phyloP scores from a whole-genome alignment of 1,284 basidiomycete genomes.

The Sphaerobolus stellatus region DNA sequence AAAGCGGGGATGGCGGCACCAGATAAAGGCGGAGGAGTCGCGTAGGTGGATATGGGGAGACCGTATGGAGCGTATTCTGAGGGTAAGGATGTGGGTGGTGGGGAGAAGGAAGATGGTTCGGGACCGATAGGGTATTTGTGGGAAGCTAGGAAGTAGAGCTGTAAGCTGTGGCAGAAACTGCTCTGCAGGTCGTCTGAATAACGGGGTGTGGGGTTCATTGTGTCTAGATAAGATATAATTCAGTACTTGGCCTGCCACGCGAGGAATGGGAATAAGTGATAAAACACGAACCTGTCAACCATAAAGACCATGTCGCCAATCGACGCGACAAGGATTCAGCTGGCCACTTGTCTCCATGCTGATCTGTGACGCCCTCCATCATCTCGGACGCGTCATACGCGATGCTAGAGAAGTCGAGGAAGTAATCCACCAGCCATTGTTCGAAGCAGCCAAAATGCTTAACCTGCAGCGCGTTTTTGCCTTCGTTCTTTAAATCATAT shows the following conservation, averaged over 20 bases:
- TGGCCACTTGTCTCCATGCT: constrained; percentile 37
- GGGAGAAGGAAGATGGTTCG: no score
- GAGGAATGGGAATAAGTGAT: not conserved
- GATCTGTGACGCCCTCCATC: constrained; percentile 29
- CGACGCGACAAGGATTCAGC: constrained; percentile 33
- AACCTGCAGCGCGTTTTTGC: constrained; percentile 48
- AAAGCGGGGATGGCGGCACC: constrained; percentile 68
- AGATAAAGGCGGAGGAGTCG: constrained; percentile 55
- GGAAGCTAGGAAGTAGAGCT: no score
- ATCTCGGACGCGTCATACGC: constrained; percentile 32
- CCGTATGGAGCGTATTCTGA: no score
- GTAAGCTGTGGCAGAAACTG: no score
- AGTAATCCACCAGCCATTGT: constrained; percentile 38
- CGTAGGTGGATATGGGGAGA: constrained; percentile 21
- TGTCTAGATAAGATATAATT: not conserved
- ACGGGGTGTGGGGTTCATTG: no score
- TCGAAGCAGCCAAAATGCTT: constrained; percentile 37
- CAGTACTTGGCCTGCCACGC: not conserved
- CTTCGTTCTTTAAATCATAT: constrained; percentile 38
- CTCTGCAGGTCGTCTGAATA: no score
- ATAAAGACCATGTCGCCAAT: constrained; percentile 38
- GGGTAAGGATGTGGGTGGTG: no score
- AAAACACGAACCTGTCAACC: not conserved
- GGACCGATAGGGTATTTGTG: no score
- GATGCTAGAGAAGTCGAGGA: constrained; percentile 36